These are phyloP conservation scores for Cytospora chrysosperma DNA, from an alignment of 2,329 filamentous ascomycete species.

Conservation along the genomic window DNA sequence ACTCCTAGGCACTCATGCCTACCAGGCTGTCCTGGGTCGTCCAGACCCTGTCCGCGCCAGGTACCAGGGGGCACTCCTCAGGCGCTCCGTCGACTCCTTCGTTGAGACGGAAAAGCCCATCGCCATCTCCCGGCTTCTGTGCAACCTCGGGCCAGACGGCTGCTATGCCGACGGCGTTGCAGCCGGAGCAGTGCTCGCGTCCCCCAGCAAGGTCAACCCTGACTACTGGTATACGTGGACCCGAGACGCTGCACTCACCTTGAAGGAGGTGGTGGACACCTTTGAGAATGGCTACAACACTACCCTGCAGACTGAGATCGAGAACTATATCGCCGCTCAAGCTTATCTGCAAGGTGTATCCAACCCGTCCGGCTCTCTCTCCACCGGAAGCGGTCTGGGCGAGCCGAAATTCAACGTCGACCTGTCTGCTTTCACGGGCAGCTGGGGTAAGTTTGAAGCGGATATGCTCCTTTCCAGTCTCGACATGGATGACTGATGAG, in stretches of 20 bases:
- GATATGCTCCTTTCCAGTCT: no score
- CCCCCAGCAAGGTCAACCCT: slow-evolving; percentile 52
- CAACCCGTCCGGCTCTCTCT: slow-evolving; percentile 65
- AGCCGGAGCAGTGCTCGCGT: slow-evolving; percentile 56
- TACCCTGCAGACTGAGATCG: slow-evolving; percentile 57
- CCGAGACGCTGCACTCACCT: slow-evolving; percentile 68
- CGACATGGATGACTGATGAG: slow-evolving; percentile 5
- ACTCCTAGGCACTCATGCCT: slow-evolving; percentile 50
- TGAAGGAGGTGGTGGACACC: slow-evolving; percentile 67
- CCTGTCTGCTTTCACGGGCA: slow-evolving; percentile 60
- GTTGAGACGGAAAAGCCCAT: slow-evolving; percentile 52
- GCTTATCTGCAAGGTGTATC: slow-evolving; percentile 64
- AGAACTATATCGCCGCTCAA: slow-evolving; percentile 68
- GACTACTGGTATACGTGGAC: slow-evolving; percentile 79
- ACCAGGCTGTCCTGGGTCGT: slow-evolving; percentile 51
- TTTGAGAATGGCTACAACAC: slow-evolving; percentile 60
- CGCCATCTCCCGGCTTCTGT: slow-evolving; percentile 52
- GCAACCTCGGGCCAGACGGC: slow-evolving; percentile 59
- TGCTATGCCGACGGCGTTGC: slow-evolving; percentile 47
- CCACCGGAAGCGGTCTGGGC: slow-evolving; percentile 56
- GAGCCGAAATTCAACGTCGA: slow-evolving; percentile 75
- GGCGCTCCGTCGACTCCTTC: slow-evolving; percentile 52
- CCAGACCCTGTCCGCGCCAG: slow-evolving; percentile 36
- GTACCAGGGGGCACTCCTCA: slow-evolving; percentile 40
- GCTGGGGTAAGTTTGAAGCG: slow-evolving; percentile 53